Base-by-base conservation (phyloP, 2,329 filamentous ascomycete species). In the Leptographium wingfieldii region DNA sequence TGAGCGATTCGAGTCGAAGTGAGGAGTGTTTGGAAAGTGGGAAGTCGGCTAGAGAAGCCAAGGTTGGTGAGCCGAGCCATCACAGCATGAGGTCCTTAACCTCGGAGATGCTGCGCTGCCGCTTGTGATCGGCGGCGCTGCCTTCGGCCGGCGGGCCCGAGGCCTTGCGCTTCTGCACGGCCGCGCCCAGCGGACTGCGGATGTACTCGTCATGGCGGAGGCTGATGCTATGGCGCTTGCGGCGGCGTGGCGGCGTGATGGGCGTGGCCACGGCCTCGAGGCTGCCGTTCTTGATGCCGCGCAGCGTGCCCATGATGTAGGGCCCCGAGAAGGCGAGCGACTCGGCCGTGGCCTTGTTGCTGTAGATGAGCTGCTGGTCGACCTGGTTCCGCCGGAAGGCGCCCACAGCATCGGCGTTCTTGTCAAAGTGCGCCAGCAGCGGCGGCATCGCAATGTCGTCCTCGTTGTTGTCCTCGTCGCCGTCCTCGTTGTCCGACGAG, bases 331-430 rank as follows among this genome's bases (percentile, higher is more conserved):
- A 82, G 56, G 81, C 78, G 31, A 88, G 75, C 48, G 84, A 84
- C 66, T 86, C 80, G 60, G 80, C 74, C 46, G 81, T 84, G 27
- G 80, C 81, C 66, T 82, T 79, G 67, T 79, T 81, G 72, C 80
- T 83, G 63, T 80, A 71, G 61, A 84, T 81, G 62, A 84, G 74
- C 65, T 82, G 79, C 68, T 82, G 78, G 68, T 82, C 81, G 76
- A 76, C 83, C 69, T 82, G 84, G 70, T 82, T 85, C 64, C 77
- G 82, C 60, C 88, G 88, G 77, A 94, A 95, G 1, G 88, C 87
- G 46, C 87, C 87, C 43, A 94, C 88, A 16, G 86, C 82, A 60
- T 85, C 81, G 10, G 78, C 73, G 61, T 82, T 82, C 65, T 83
- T 81, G 67, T 87, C 84, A 48, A 91, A 82, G 65, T 87, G 85